A percentile compares a stretch with the other conserved stretches of the same genome.
Conservation (phyloP, 768 basidiomycete species). For the Amanita rimosa region DNA sequence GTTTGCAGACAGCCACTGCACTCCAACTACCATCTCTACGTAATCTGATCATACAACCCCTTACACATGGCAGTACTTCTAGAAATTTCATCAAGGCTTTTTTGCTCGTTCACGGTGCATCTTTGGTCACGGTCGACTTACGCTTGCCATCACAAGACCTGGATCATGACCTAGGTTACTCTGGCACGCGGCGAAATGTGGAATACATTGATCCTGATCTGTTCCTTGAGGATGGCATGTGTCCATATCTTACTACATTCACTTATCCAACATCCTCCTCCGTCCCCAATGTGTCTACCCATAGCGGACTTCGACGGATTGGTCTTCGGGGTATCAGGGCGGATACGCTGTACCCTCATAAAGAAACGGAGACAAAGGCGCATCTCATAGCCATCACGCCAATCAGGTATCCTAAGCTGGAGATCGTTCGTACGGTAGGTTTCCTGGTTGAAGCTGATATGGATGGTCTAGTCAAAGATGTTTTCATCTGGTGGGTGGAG, state of each 20-base stretch:
- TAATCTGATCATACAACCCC: slow-evolving; percentile 28
- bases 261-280: slow-evolving; percentile 29
- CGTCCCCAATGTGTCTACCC: slow-evolving; percentile 15
- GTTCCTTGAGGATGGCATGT: slow-evolving; percentile 30
- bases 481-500: slow-evolving; percentile 46
- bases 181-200: slow-evolving; percentile 14
- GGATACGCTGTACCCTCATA: slow-evolving; percentile 32
- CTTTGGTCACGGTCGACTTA: slow-evolving; percentile 29
- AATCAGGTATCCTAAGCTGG: slow-evolving; percentile 31
- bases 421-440: slow-evolving; percentile 34
- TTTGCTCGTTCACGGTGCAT: slow-evolving; percentile 28
- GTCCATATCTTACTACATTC: slow-evolving; percentile 34
- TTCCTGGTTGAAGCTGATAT: slow-evolving; percentile 35
- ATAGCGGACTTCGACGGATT: slow-evolving; percentile 31
- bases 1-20: slow-evolving; percentile 24
- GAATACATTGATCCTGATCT: slow-evolving; percentile 26
- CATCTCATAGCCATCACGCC: slow-evolving; percentile 33
- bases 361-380: slow-evolving; percentile 20
- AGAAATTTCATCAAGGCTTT: slow-evolving; percentile 21
- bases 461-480: slow-evolving; percentile 31
- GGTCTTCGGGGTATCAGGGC: slow-evolving; percentile 32
- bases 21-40: slow-evolving; percentile 31
- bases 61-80: slow-evolving; percentile 10
- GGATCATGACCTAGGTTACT: slow-evolving; percentile 15
- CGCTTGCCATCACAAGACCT: slow-evolving; percentile 21